Evolutionary conservation across 495 filamentous ascomycete species (phyloP).

Genomic region (Tuber brumale): DNA sequence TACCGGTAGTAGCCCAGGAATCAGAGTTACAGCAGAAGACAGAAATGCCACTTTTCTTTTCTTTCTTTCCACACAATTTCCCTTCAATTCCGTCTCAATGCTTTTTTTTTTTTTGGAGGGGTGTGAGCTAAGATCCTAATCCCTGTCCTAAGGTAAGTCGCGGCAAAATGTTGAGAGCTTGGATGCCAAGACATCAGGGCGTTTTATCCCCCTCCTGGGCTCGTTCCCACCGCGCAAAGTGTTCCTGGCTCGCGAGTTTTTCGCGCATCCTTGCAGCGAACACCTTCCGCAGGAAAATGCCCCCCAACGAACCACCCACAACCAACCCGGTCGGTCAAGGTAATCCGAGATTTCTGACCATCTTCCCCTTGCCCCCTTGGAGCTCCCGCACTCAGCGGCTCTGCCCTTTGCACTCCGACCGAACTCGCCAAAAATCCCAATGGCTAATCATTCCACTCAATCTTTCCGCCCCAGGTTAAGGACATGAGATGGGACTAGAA

Average conservation of each 20-base stretch:
- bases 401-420: not conserved
- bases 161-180: not conserved
- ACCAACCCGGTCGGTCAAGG: not conserved
- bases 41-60: not conserved
- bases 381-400: not conserved
- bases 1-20: not conserved
- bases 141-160: not conserved
- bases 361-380: too few relatives aligned
- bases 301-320: not conserved
- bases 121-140: not conserved
- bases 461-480: not conserved
- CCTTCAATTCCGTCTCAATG: not conserved
- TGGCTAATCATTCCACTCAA: not conserved
- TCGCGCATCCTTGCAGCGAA: not conserved
- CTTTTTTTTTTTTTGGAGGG: not conserved
- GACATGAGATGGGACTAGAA: not conserved
- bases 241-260: not conserved
- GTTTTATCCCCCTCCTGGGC: not conserved
- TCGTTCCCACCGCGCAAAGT: not conserved
- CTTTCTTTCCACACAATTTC: too few relatives aligned
- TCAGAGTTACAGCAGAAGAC: not conserved
- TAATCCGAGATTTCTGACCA: not conserved
- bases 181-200: not conserved
- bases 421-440: not conserved
- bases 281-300: not conserved